Evolutionary conservation across 192 early-diverging fungal species (phyloP), one percentile per base, ranked within the genome.

Genomic region (Coemansia sp.): DNA sequence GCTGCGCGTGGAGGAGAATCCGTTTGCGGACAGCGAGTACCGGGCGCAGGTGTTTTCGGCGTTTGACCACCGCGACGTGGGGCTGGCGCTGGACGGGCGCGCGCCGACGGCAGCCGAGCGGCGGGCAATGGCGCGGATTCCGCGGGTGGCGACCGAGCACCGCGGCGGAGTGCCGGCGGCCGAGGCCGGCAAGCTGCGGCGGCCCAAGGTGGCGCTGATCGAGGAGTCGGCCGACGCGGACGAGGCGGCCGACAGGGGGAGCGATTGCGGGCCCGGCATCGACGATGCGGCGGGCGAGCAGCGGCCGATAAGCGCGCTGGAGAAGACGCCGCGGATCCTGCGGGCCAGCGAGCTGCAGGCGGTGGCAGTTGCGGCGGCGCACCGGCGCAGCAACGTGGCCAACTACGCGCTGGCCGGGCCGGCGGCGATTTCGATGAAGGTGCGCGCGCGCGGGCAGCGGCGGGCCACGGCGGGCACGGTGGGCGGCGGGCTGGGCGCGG

Each of bases 321-420:
- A 75, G 30, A 75, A 75, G 39, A 46, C 43, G 8, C 53, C 71
- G 0, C 55, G 45, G 0, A 60, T 75, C 6, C 38, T 75, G 25
- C 71, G 71, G 1, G 71, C 71, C 20, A 49, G 64, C 9, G 71
- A 75, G 61, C 61, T 75, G n/a, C 60, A 67, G 53, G 60, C 64
- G 7, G 62, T 64, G 19, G 47, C 67, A 0, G 47, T 70, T 19
- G 53, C 63, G 3, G 49, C 59, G 5, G 56, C 62, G 15, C 55
- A 64, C 30, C 35, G 58, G 12, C 58, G 62, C 56, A 52, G 56
- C 60, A 58, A 57, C 43, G 60, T 54, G 4, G 34, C 36, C 29
- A 23, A 39, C 40, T 47, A 25, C 1, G 22, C 50, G 22, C 35
- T 48, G 17, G 39, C 35, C 14, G 15, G 46, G 39, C 53, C 55